phyloP scores from a whole-genome alignment of 768 basidiomycete genomes.

The Ramaria sp. region DNA sequence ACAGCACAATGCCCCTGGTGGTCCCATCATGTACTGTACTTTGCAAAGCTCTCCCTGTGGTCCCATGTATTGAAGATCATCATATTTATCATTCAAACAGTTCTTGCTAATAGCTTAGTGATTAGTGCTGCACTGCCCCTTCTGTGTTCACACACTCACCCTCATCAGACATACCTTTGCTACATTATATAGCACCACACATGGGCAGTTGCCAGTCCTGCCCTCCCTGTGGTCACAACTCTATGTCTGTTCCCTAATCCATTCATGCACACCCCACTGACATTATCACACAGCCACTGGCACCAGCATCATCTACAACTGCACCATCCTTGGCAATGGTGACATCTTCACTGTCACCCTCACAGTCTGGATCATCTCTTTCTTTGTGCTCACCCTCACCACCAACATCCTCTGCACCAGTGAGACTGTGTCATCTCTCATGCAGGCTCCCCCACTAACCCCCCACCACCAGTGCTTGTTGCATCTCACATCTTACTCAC shows the following conservation, averaged over 20 bases:
- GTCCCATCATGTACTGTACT: constrained; percentile 23
- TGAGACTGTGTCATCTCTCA: constrained; percentile 11
- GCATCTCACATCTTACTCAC: too few relatives aligned
- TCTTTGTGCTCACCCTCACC: constrained; percentile 27
- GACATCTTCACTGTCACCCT: constrained; percentile 24
- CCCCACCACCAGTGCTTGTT: constrained; percentile 16
- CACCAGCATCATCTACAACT: constrained; percentile 2
- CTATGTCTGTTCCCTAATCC: neutral
- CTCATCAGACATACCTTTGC: constrained; percentile 19
- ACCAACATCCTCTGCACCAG: constrained; percentile 30
- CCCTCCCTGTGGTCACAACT: constrained; percentile 1
- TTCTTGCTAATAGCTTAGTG: too few relatives aligned
- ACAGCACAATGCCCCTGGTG: constrained; percentile 7
- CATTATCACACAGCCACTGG: neutral
- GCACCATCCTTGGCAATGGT: neutral
- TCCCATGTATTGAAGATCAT: constrained; percentile 28
- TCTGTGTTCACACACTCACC: neutral
- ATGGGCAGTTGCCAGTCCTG: constrained; percentile 12
- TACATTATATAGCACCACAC: constrained; percentile 22
- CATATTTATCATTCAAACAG: too few relatives aligned
- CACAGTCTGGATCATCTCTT: constrained; percentile 28
- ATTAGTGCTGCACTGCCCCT: constrained; percentile 3
- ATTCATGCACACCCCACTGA: neutral
- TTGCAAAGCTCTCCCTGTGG: constrained; percentile 24
- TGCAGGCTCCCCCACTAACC: neutral